These are phyloP conservation scores for Claviceps quebecensis DNA, from an alignment of 2,329 filamentous ascomycete genomes.

Conservation along the genomic window DNA sequence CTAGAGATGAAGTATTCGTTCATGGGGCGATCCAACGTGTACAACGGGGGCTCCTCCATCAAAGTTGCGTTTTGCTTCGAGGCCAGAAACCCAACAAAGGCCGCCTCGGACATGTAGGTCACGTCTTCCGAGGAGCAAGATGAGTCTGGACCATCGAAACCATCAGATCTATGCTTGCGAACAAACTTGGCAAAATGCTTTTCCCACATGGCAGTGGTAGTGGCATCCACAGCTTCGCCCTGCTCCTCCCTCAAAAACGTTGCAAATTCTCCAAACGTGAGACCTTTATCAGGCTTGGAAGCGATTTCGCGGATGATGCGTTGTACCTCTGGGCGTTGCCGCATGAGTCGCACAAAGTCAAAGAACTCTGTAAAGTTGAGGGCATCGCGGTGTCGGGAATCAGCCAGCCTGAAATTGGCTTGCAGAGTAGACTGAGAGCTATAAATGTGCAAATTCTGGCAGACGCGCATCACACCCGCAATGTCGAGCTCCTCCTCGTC, in stretches of 20 bases:
- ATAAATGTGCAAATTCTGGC: conserved; percentile 84
- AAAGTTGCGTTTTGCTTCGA: conserved; percentile 62
- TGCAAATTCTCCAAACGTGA: conserved; percentile 62
- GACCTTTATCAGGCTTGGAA: conserved; percentile 43
- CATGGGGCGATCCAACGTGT: conserved; percentile 64
- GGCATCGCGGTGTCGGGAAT: conserved; percentile 46
- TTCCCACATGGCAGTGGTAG: conserved; percentile 53
- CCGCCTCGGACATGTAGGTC: conserved; percentile 56
- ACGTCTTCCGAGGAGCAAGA: conserved; percentile 25
- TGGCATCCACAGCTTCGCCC: conserved; percentile 57
- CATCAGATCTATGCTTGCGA: conserved; percentile 39
- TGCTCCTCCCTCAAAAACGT: conserved; percentile 62
- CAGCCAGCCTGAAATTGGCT: conserved; percentile 60
- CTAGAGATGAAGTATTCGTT: conserved; percentile 98
- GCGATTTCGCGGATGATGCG: conserved; percentile 54
- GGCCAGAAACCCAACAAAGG: conserved; percentile 63
- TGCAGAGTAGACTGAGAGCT: conserved; percentile 62
- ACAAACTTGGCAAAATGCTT: conserved; percentile 57
- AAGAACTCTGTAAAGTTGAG: conserved; percentile 73
- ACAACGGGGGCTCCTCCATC: conserved; percentile 42
- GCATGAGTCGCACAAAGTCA: conserved; percentile 69
- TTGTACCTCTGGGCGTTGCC: conserved; percentile 69
- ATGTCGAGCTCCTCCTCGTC: conserved; percentile 64
- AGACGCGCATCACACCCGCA: conserved; percentile 65
- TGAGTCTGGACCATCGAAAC: conserved; percentile 27